phyloP scores from a whole-genome alignment of 225 moss, liverwort and hornwort genomes.

The Bryoerythrophyllum caledonicum region DNA sequence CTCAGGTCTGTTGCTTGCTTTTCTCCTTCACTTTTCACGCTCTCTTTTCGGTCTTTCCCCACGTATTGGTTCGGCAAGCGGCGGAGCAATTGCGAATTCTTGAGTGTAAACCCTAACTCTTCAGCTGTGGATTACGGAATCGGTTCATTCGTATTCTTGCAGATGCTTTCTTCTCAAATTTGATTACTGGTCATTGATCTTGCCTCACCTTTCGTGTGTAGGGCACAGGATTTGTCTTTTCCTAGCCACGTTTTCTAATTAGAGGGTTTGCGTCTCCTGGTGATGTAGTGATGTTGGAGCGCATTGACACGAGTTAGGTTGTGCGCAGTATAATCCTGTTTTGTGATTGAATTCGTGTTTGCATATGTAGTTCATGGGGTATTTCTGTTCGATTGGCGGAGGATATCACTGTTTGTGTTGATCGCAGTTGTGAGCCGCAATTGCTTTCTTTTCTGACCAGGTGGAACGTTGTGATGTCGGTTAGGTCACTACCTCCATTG shows the following conservation, averaged over 20 bases:
- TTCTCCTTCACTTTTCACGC: too few species aligned
- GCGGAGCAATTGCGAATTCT: neutral
- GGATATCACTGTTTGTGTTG: neutral
- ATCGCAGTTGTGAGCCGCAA: neutral
- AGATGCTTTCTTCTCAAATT: neutral
- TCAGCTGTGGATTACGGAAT: neutral
- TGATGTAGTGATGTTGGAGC: neutral
- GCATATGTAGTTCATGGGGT: neutral
- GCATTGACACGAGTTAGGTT: neutral
- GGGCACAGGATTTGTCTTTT: neutral
- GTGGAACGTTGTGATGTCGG: conserved; percentile 11
- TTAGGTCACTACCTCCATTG: conserved; percentile 72
- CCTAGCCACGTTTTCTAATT: neutral
- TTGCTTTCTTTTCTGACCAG: conserved; percentile 1
- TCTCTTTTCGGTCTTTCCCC: neutral
- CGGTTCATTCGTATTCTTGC: neutral
- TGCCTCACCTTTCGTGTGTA: neutral
- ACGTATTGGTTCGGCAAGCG: neutral
- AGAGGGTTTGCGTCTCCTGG: neutral
- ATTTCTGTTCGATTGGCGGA: neutral
- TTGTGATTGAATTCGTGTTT: neutral
- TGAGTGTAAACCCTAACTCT: neutral
- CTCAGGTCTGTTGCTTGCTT: conserved; percentile 35
- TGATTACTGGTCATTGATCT: neutral
- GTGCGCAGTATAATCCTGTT: neutral